A percentile compares a stretch with the other conserved stretches of the same genome.
Evolutionary conservation across 345 rosid species (phyloP).

Genomic region (Populus nigra): DNA sequence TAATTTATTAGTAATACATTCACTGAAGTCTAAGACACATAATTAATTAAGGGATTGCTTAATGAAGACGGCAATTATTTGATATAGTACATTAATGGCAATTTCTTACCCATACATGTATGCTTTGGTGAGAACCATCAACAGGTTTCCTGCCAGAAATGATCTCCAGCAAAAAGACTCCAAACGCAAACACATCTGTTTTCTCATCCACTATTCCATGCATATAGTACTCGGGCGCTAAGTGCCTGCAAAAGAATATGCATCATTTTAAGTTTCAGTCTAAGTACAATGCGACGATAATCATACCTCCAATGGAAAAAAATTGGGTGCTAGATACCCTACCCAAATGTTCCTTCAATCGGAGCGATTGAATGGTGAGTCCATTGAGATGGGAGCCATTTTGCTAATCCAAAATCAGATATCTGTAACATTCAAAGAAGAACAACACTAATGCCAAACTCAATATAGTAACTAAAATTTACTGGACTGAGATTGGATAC

Average conservation of each 20-base stretch:
- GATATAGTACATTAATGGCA: not conserved
- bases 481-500: slow-evolving; percentile 11
- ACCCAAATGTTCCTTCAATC: slow-evolving; percentile 99
- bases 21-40: not conserved
- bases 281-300: not conserved
- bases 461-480: not conserved
- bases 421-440: slow-evolving; percentile 38
- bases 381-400: slow-evolving; percentile 99
- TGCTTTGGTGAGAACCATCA: slow-evolving; percentile 81
- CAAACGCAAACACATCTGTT: slow-evolving; percentile 94
- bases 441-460: not conserved
- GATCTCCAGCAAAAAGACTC: slow-evolving; percentile 82
- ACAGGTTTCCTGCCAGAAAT: slow-evolving; percentile 90
- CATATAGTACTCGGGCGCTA: slow-evolving; percentile 93
- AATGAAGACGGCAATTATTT: slow-evolving; percentile 1
- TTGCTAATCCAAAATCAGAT: slow-evolving; percentile 95
- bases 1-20: not conserved
- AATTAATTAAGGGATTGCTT: slow-evolving; percentile 9
- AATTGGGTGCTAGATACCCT: not conserved
- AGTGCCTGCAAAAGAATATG: slow-evolving; percentile 45
- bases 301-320: not conserved
- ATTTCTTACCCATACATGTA: slow-evolving; percentile 76
- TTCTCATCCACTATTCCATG: slow-evolving; percentile 99
- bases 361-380: slow-evolving; percentile 97
- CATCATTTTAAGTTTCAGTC: slow-evolving; percentile 2